A percentile compares a stretch with the other conserved stretches of the same genome.
phyloP scores from a whole-genome alignment of 192 early-diverging fungal genomes.

The Backusella circina region DNA sequence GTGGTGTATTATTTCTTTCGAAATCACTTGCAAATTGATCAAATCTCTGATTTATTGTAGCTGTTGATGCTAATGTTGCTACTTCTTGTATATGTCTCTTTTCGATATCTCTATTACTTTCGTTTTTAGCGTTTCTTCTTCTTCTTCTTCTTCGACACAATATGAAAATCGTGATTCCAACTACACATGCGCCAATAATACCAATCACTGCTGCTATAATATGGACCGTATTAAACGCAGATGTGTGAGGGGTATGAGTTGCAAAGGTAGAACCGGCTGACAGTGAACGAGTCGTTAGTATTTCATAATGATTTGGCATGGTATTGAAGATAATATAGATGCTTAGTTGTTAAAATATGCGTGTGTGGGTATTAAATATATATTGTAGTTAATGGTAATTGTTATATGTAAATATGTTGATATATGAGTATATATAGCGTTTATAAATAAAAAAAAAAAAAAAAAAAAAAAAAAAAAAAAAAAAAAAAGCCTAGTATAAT shows the following conservation, averaged over 20 bases:
- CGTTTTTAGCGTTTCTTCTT: background rate
- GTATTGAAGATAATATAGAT: background rate
- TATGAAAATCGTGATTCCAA: background rate
- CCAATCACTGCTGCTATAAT: constrained; percentile 14
- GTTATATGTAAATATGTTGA: background rate
- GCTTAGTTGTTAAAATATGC: background rate
- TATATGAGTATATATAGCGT: background rate
- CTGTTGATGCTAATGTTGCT: background rate
- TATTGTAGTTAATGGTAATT: background rate
- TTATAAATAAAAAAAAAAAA: background rate
- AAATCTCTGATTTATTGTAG: background rate
- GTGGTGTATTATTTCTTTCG: background rate
- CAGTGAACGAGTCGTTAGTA: background rate
- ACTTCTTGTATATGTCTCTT: background rate
- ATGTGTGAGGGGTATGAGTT: background rate
- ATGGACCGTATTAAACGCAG: constrained; percentile 2
- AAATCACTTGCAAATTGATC: constrained; percentile 18
- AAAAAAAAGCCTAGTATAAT: background rate
- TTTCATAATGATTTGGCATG: background rate
- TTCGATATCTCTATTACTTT: constrained; percentile 5
- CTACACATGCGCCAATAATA: background rate
- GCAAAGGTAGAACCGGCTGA: background rate
- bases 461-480: background rate
- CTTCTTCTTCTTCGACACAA: background rate
- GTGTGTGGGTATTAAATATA: background rate